Evolutionary conservation across 352 stramenopile species (phyloP).

Genomic region (Phytopythium helicoides): DNA sequence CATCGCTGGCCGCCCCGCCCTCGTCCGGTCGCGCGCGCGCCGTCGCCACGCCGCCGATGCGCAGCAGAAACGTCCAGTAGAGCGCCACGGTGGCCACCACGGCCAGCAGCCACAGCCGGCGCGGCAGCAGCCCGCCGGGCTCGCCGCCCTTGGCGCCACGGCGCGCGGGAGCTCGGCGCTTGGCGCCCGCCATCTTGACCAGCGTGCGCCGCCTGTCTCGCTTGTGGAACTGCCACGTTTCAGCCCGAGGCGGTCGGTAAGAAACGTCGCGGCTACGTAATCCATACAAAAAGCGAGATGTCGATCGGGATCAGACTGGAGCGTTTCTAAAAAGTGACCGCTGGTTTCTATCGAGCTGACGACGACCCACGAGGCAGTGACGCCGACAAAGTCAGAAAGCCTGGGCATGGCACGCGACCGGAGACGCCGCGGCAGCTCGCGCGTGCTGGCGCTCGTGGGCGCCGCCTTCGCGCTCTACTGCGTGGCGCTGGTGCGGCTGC

Average conservation of each 20-base stretch:
- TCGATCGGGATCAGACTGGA: too few species aligned
- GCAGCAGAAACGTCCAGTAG: background rate
- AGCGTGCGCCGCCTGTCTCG: too few species aligned
- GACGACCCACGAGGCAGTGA: too few species aligned
- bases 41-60: background rate
- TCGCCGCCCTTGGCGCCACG: background rate
- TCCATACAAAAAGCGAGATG: too few species aligned
- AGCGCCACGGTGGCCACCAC: background rate
- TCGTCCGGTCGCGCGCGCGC: background rate
- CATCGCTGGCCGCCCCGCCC: background rate
- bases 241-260: too few species aligned
- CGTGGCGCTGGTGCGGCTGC: slow-evolving; percentile 22
- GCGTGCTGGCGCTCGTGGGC: slow-evolving; percentile 10
- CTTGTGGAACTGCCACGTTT: too few species aligned
- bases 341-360: too few species aligned
- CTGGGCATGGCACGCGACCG: slow-evolving; percentile 8
- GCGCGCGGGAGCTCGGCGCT: too few species aligned
- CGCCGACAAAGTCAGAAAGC: too few species aligned
- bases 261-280: too few species aligned
- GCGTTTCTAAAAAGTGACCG: too few species aligned
- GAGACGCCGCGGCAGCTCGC: slow-evolving; percentile 10
- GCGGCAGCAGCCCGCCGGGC: background rate
- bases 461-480: slow-evolving; percentile 26
- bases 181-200: too few species aligned
- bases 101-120: background rate